phyloP scores from a whole-genome alignment of 768 basidiomycete species.

The Termitomyces sp. region DNA sequence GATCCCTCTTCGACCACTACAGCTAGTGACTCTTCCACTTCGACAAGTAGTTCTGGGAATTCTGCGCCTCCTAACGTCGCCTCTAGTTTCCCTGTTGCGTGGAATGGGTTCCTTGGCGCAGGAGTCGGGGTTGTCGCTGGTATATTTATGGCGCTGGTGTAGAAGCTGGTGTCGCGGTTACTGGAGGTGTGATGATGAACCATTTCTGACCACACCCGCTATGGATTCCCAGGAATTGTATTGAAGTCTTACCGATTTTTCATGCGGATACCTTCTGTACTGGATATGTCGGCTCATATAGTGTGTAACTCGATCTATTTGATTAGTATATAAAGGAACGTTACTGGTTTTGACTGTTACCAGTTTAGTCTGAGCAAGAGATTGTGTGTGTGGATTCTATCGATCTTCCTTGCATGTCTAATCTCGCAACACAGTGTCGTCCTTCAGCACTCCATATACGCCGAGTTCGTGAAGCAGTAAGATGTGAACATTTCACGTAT shows the following conservation, averaged over 20 bases:
- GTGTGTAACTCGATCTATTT: not conserved
- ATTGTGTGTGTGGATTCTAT: not conserved
- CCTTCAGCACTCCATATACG: too few relatives aligned
- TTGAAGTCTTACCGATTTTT: not conserved
- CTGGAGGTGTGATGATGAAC: not conserved
- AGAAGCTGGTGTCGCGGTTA: not conserved
- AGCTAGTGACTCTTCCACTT: not conserved
- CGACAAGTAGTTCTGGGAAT: not conserved
- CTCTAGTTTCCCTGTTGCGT: not conserved
- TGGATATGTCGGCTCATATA: not conserved
- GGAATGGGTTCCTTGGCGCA: not conserved
- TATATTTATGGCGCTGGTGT: not conserved
- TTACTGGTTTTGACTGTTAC: too few relatives aligned
- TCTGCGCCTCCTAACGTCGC: not conserved
- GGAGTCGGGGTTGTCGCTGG: not conserved
- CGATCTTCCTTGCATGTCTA: not conserved
- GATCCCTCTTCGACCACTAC: too few relatives aligned
- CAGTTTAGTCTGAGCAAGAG: not conserved
- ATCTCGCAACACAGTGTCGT: not conserved
- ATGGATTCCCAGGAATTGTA: not conserved
- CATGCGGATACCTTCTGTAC: not conserved
- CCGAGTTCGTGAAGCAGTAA: too few relatives aligned
- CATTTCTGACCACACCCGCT: not conserved
- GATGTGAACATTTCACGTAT: too few relatives aligned
- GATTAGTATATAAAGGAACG: not conserved